These are phyloP conservation scores for Stephania cephalantha DNA, from an alignment of 164 flowering plant species.

Conservation along the genomic window DNA sequence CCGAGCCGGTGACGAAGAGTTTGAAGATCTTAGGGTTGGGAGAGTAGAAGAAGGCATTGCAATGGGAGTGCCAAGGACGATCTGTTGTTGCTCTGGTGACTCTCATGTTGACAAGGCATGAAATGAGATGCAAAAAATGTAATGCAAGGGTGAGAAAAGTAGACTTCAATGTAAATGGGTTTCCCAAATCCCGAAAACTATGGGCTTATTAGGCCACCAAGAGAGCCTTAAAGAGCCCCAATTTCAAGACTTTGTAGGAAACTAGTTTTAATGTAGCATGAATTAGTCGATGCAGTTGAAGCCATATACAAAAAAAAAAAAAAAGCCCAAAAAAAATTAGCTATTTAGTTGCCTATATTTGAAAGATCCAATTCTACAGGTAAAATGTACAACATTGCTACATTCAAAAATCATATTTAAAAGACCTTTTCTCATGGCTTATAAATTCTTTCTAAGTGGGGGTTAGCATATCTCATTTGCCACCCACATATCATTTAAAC, in stretches of 20 bases:
- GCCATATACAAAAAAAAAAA: too few species aligned
- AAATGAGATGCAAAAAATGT: neutral
- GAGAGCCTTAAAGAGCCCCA: too few species aligned
- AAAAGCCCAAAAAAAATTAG: neutral
- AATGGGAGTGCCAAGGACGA: neutral
- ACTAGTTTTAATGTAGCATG: too few species aligned
- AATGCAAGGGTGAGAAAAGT: neutral
- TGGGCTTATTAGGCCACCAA: too few species aligned
- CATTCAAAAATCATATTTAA: neutral
- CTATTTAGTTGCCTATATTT: neutral
- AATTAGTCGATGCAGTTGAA: too few species aligned
- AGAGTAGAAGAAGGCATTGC: neutral
- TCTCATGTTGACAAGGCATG: neutral
- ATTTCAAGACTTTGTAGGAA: too few species aligned
- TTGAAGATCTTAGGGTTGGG: constrained; percentile 4
- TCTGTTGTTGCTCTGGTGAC: neutral
- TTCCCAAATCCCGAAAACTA: too few species aligned
- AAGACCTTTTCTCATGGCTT: neutral
- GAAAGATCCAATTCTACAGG: neutral
- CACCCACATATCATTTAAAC: neutral
- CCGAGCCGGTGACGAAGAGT: constrained; percentile 1
- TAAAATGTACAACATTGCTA: neutral
- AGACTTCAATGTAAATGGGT: too few species aligned
- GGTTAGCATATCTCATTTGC: neutral
- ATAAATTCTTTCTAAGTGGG: neutral